Evolutionary conservation across 352 stramenopile species (phyloP), one percentile per base, ranked within the genome.

Genomic region (Phytophthora europaea): DNA sequence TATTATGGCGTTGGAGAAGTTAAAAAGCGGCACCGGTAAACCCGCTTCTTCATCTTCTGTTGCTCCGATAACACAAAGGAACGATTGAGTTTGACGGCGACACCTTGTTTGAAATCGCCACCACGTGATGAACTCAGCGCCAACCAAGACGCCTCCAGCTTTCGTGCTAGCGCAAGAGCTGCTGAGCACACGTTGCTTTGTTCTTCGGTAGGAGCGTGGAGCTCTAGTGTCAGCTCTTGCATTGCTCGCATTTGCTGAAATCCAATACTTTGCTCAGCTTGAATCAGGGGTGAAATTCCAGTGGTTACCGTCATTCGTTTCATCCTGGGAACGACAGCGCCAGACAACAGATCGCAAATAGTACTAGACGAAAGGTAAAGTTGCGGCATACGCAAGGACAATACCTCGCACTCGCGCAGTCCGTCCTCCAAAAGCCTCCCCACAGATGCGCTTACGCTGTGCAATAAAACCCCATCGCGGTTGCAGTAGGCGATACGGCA

Each of bases 341-440:
- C 47, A 12, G 50, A 72, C 52, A 82, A 31, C 12, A 82, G 26
- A 13, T 78, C 68, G 31, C 56, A 61, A 45, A 78, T 65, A 18
- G 34, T 12, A 28, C 8, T 36, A 3, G 33, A n/a, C 13, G 51
- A 54, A 23, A 82, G 26, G 26, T 45, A 52, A 13, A 82, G 12
- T 48, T 82, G 68, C 28, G 72, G 68, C 40, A 80, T 59, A 5
- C 67, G 61, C 51, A 93, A 76, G 16, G 79, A 67, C 33, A 90
- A 78, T 40, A 63, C 33, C 31, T 89, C 71, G 43, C 85, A 93
- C 9, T 84, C 77, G 16, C 53, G 50, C 15, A 91, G 67, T 23
- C 85, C 85, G n/a, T 72, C 53, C 1, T 72, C 63, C n/a, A 91
- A 23, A 40, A 93, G 73, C 10, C 73, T 76, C 23, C 62, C 69